Base-by-base conservation (phyloP, 2,329 filamentous ascomycete genomes). In the Albophoma yamanashiensis region DNA sequence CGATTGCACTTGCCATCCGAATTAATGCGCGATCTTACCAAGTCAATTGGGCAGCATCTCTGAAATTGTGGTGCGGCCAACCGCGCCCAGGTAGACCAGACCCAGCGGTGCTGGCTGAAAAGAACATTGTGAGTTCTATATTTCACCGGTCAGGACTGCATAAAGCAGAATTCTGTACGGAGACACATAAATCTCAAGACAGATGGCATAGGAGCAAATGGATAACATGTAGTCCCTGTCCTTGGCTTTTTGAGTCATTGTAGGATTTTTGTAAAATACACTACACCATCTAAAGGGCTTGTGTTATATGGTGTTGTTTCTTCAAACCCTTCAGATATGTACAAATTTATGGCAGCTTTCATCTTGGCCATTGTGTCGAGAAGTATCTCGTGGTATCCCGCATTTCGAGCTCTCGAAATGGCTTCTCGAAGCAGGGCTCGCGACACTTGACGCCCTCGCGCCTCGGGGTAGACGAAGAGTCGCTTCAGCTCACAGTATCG, bases 381-480 rank as follows among this genome's bases (percentile, higher is more conserved):
- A 6, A 70, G 60, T 22, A 67, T 61, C 31, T 67, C 65, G 14
- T 64, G 39, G 34, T 70, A 70, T 0, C 64, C 67, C 22, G 63
- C 60, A 0, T 36, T 42, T 9, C 25, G 39, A 0, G 67, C 67
- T 11, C 39, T 52, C 14, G 31, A 39, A 8, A 68, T n/a, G 1
- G 61, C 61, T 52, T 68, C 65, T 2, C 43, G 53, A 4, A 69
- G 47, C 43, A 70, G 45, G 2, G 52, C 61, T n/a, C 62, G 61
- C 0, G 67, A 67, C 22, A 69, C 62, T 3, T 61, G 63, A 8
- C 66, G 60, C 6, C 68, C 69, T 15, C 68, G 59, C 3, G 65
- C 67, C 43, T 64, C 67, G 0, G 69, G 68, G 22, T 69, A 69
- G 6, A 70, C 64, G 53, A 66, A 70, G 1, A 70, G 61, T 11